phyloP scores from a whole-genome alignment of 2,329 filamentous ascomycete species.

The Pseudogymnoascus sp. region DNA sequence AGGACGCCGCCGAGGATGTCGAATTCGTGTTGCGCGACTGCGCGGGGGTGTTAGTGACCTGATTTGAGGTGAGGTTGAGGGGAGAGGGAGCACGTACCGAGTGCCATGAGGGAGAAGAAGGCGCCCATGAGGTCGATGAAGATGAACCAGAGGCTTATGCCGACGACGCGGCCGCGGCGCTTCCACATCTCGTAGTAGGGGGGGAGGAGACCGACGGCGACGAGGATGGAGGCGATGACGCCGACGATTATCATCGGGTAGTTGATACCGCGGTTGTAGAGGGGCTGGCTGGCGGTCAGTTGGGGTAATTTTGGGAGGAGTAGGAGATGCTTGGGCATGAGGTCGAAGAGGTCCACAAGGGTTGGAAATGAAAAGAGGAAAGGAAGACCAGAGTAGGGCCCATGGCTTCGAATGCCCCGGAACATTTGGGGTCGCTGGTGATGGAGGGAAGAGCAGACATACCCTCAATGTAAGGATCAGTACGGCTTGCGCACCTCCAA shows the following conservation, averaged over 20 bases:
- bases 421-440: background rate
- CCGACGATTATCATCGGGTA: slow-evolving; percentile 50
- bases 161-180: slow-evolving; percentile 50
- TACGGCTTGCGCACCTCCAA: slow-evolving; percentile 46
- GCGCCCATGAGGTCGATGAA: slow-evolving; percentile 52
- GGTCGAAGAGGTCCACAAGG: background rate
- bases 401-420: slow-evolving; percentile 10
- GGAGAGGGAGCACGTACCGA: slow-evolving; percentile 35
- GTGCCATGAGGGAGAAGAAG: slow-evolving; percentile 54
- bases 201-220: slow-evolving; percentile 48
- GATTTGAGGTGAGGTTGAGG: background rate
- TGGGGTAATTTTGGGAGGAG: background rate
- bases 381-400: no score
- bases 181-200: slow-evolving; percentile 57
- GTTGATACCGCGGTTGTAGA: slow-evolving; percentile 45
- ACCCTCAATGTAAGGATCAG: slow-evolving; percentile 50
- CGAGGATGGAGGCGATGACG: slow-evolving; percentile 47
- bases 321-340: background rate
- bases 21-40: slow-evolving; percentile 52
- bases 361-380: background rate
- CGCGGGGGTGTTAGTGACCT: slow-evolving; percentile 18
- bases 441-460: slow-evolving; percentile 17
- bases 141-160: slow-evolving; percentile 51
- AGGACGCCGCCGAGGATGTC: slow-evolving; percentile 52
- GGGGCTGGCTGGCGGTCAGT: slow-evolving; percentile 32